Conservation (phyloP, 1,284 basidiomycete genomes). For the Microbotryomycetes sp. region DNA sequence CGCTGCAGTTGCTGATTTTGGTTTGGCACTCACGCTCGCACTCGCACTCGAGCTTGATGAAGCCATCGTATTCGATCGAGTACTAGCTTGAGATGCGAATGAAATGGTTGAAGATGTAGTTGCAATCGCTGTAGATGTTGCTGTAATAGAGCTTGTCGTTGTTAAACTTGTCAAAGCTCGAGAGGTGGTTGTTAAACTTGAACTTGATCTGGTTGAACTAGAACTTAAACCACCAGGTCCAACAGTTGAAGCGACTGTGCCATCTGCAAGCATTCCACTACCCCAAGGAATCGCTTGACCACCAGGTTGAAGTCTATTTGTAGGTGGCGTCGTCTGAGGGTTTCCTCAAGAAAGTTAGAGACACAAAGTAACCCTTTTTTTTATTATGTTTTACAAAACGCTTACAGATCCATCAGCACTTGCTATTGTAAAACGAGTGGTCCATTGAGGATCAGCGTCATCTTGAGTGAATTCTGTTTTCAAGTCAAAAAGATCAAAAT, state of each 20-base stretch:
- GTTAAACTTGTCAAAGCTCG: background rate
- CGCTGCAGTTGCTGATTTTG: background rate
- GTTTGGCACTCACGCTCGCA: background rate
- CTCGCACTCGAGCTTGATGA: background rate
- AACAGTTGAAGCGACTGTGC: background rate
- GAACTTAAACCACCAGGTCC: background rate
- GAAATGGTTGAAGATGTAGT: background rate
- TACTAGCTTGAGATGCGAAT: background rate
- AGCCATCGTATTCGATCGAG: background rate
- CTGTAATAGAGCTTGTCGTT: background rate
- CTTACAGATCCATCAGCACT: slow-evolving; percentile 46
- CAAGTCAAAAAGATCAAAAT: too few relatives aligned
- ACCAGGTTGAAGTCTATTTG: slow-evolving; percentile 52
- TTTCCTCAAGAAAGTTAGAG: too few relatives aligned
- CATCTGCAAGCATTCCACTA: slow-evolving; percentile 50
- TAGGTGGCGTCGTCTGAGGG: background rate
- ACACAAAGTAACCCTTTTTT: too few relatives aligned
- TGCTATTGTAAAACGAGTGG: slow-evolving; percentile 71
- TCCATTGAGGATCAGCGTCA: slow-evolving; percentile 55
- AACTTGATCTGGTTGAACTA: too few relatives aligned
- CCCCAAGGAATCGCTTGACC: slow-evolving; percentile 61
- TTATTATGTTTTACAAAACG: too few relatives aligned
- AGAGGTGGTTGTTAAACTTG: background rate
- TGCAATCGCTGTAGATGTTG: background rate
- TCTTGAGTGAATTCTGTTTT: slow-evolving; percentile 15